A percentile compares a stretch with the other conserved stretches of the same genome.
phyloP scores from a whole-genome alignment of 139 green algal species.

The Coccomyxa sp. region DNA sequence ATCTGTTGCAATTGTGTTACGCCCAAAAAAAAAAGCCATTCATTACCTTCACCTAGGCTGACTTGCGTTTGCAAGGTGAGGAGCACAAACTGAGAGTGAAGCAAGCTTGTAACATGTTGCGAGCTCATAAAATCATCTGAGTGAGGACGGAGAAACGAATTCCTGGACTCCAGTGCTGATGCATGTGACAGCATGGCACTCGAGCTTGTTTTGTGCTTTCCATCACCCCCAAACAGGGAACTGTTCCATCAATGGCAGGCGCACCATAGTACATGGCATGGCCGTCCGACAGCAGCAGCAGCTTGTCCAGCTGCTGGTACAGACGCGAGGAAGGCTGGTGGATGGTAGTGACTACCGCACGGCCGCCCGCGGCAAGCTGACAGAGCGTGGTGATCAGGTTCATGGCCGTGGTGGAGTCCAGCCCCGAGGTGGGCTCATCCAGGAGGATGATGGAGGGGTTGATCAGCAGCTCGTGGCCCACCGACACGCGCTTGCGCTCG shows the following conservation, averaged over 20 bases:
- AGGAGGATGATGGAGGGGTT: constrained; percentile 89
- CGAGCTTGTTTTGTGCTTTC: too few species aligned
- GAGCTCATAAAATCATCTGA: too few species aligned
- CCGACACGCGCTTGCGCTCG: constrained; percentile 88
- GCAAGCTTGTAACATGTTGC: too few species aligned
- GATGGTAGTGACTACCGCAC: constrained; percentile 83
- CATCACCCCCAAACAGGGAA: too few species aligned
- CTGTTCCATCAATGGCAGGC: not conserved
- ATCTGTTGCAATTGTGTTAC: too few species aligned
- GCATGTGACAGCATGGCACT: too few species aligned
- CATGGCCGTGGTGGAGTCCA: constrained; percentile 92
- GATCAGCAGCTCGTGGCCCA: constrained; percentile 88
- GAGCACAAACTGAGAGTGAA: too few species aligned
- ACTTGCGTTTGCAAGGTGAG: too few species aligned
- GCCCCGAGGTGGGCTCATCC: constrained; percentile 49
- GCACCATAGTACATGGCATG: constrained; percentile 79
- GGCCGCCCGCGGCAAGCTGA: constrained; percentile 64
- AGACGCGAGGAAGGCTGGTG: constrained; percentile 85
- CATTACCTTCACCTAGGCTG: too few species aligned
- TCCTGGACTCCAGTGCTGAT: too few species aligned
- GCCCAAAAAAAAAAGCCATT: too few species aligned
- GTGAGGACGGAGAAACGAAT: too few species aligned
- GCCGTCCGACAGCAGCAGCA: constrained; percentile 58
- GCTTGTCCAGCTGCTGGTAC: constrained; percentile 76
- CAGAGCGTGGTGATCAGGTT: constrained; percentile 71